phyloP scores from a whole-genome alignment of 257 asterid genomes.

The Nicotiana noctiflora region DNA sequence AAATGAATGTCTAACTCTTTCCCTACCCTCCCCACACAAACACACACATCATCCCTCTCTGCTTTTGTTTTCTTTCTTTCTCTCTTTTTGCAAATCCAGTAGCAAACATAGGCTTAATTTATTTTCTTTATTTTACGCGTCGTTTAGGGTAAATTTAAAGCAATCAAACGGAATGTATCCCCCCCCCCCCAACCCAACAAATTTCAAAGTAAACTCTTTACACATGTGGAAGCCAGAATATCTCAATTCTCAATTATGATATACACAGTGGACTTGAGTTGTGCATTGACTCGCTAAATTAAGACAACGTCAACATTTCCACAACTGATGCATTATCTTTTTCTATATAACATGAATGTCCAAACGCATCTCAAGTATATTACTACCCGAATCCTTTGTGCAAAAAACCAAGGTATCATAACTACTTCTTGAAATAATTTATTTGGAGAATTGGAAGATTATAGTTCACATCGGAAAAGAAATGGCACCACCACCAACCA shows the following conservation, averaged over 20 bases:
- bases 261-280: not conserved
- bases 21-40: too few relatives aligned
- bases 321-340: not conserved
- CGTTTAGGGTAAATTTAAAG: too few relatives aligned
- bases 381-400: not conserved
- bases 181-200: too few relatives aligned
- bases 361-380: not conserved
- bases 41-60: not conserved
- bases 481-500: conserved; percentile 19
- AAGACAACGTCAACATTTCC: not conserved
- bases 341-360: not conserved
- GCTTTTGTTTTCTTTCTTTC: too few relatives aligned
- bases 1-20: not conserved
- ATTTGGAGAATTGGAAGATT: not conserved
- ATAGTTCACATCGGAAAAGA: not conserved
- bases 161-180: too few relatives aligned
- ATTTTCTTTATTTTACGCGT: too few relatives aligned
- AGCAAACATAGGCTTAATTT: too few relatives aligned
- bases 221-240: too few relatives aligned
- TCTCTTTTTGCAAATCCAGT: too few relatives aligned
- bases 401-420: not conserved
- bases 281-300: not conserved
- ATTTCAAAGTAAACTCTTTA: too few relatives aligned
- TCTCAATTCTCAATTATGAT: too few relatives aligned
- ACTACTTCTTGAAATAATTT: not conserved